Percentiles rank a stretch among this genome's conserved stretches.
Evolutionary conservation across 139 green algal genomes (phyloP).

Genomic region (Haematococcus sp.): DNA sequence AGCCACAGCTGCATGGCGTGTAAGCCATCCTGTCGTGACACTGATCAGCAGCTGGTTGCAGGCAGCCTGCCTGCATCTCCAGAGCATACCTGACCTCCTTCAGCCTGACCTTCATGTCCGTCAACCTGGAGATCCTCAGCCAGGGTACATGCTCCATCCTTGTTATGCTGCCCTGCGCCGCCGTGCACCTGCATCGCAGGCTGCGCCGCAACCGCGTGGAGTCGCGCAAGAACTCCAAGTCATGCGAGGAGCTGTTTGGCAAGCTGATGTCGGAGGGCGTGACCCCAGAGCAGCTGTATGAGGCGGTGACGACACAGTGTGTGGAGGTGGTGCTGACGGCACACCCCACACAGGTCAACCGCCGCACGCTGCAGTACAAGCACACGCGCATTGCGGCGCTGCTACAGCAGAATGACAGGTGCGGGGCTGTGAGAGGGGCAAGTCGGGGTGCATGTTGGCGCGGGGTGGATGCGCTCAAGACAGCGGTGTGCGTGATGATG

Average conservation of each 20-base stretch:
- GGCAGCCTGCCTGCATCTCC: too few species aligned
- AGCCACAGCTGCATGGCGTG: too few species aligned
- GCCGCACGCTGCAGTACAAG: conserved; percentile 90
- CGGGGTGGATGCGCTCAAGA: too few species aligned
- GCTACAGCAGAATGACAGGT: conserved; percentile 78
- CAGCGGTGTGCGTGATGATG: background rate
- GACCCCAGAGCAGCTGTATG: conserved; percentile 64
- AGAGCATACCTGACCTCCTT: too few species aligned
- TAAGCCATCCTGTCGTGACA: too few species aligned
- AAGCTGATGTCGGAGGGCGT: conserved; percentile 66
- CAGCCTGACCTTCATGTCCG: too few species aligned
- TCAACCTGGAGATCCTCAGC: background rate
- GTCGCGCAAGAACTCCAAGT: conserved; percentile 46
- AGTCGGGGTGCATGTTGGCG: conserved; percentile 2
- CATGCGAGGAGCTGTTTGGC: conserved; percentile 66
- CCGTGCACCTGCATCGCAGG: conserved; percentile 43
- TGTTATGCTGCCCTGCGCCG: too few species aligned
- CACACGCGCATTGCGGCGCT: conserved; percentile 73
- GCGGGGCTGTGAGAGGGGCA: background rate
- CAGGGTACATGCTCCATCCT: background rate
- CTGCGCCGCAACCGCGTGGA: conserved; percentile 62
- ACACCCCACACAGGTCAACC: conserved; percentile 84
- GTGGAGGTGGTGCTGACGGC: conserved; percentile 90
- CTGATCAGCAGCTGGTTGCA: too few species aligned
- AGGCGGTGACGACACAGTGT: conserved; percentile 56